Percentiles rank a stretch among this genome's conserved stretches.
These are phyloP conservation scores for Noccaea caerulescens DNA, from an alignment of 345 rosid genomes.

Conservation along the genomic window DNA sequence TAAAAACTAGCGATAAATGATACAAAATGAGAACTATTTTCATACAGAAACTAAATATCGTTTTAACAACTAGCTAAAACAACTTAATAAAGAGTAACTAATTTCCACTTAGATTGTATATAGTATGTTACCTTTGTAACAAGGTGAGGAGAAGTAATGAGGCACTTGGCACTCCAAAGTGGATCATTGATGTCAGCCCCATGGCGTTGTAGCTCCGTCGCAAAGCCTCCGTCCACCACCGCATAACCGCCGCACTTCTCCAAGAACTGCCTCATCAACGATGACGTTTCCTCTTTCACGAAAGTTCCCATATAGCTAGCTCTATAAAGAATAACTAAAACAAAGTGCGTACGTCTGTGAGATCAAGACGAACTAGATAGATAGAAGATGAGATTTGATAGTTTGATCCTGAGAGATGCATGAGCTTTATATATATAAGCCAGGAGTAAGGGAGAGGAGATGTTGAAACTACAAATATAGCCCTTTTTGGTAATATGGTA, in stretches of 20 bases:
- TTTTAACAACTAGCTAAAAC: slow-evolving; percentile 1
- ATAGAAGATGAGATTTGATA: not conserved
- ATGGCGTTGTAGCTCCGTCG: slow-evolving; percentile 89
- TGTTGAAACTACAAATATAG: not conserved
- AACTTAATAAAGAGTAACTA: not conserved
- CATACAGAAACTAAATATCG: not conserved
- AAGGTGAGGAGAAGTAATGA: slow-evolving; percentile 77
- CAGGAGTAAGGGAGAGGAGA: not conserved
- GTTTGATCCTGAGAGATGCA: slow-evolving; percentile 4
- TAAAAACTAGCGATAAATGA: not conserved
- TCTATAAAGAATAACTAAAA: not conserved
- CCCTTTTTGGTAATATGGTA: slow-evolving; percentile 6
- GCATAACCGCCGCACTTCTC: slow-evolving; percentile 75
- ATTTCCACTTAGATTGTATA: slow-evolving; percentile 1
- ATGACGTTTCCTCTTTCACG: slow-evolving; percentile 39
- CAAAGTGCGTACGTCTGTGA: not conserved
- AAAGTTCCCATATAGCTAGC: slow-evolving; percentile 43
- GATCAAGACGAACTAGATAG: slow-evolving; percentile 4
- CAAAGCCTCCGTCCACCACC: slow-evolving; percentile 87
- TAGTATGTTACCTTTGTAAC: slow-evolving; percentile 60
- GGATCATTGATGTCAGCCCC: slow-evolving; percentile 92
- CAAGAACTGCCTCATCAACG: slow-evolving; percentile 62
- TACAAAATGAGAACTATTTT: not conserved
- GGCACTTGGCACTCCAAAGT: slow-evolving; percentile 96
- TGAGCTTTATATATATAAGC: slow-evolving; percentile 29